Evolutionary conservation across 495 filamentous ascomycete species (phyloP), one percentile per base, ranked within the genome.

Genomic region (Pyrenopolyporus hunteri): DNA sequence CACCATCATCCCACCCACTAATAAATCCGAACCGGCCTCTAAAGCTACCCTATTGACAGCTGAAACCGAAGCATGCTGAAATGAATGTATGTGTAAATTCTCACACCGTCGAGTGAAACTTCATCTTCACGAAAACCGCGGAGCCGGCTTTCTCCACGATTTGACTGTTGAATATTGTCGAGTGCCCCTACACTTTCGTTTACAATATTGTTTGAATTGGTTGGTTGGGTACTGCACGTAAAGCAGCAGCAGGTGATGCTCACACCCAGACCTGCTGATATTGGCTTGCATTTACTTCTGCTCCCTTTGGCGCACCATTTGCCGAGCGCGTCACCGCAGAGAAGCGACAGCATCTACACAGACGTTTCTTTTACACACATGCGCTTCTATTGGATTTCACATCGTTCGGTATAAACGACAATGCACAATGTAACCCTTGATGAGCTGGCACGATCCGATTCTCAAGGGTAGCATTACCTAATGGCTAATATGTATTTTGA

Each of bases 221-320:
- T n/a, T n/a, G n/a, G n/a, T 33, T 25, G 35, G 23, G 6, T 3
- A 16, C n/a, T 29, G 14, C 37, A 37, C 29, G 44, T 33, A 45
- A 11, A n/a, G 56, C 57, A 29, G 35, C 43, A 42, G 47, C 32
- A 39, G 22, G 37, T 45, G 57, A 60, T 66, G 36, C n/a, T 26
- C 63, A 36, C 45, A 14, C 51, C 57, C 39, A 60, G 45, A 57
- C 51, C 37, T 45, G 39, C 54, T 48, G 45, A 57, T 48, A 23
- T 54, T 49, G 35, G 48, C 54, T 39, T 64, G 54, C 50, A 65
- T 55, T 28, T 28, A n/a, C n/a, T n/a, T n/a, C n/a, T n/a, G n/a
- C n/a, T n/a, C 26, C 37, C 48, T 48, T 28, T 49, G 20, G 43
- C 47, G 25, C 40, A 19, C 17, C 7, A 63, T 63, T 63, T 37